Evolutionary conservation across 2,329 filamentous ascomycete genomes (phyloP).

Genomic region (Apiospora sp.): DNA sequence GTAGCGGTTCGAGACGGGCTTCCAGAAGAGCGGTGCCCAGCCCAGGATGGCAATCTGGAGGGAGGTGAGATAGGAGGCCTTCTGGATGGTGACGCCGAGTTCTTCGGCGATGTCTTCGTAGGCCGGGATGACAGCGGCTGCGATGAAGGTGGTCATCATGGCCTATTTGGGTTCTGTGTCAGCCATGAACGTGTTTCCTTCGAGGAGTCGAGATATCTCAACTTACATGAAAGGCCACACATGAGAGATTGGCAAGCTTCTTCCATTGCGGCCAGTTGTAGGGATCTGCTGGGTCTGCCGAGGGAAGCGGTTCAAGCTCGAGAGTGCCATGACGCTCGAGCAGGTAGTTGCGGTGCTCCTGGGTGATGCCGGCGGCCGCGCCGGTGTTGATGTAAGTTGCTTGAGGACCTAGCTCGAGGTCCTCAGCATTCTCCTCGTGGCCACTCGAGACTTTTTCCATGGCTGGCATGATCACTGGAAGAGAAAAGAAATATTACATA

Average conservation of each 20-base stretch:
- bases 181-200: neutral
- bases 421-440: neutral
- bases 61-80: constrained; percentile 61
- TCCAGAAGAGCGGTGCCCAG: constrained; percentile 63
- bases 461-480: neutral
- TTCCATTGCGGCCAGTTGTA: constrained; percentile 64
- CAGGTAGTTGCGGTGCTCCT: constrained; percentile 58
- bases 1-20: constrained; percentile 60
- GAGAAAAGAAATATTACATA: neutral
- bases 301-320: constrained; percentile 61
- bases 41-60: constrained; percentile 64
- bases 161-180: constrained; percentile 38
- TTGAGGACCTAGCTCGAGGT: constrained; percentile 13
- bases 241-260: constrained; percentile 60
- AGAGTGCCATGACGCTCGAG: constrained; percentile 60
- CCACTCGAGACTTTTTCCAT: neutral
- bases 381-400: constrained; percentile 20
- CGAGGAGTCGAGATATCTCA: neutral
- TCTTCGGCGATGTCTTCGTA: constrained; percentile 61
- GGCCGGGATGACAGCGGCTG: constrained; percentile 61
- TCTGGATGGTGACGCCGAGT: constrained; percentile 55
- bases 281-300: constrained; percentile 57
- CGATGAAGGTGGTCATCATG: constrained; percentile 64
- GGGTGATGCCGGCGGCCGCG: constrained; percentile 42
- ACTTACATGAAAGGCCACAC: constrained; percentile 59